These are phyloP conservation scores for Coemansia umbellata DNA, from an alignment of 192 early-diverging fungal species.

Conservation along the genomic window DNA sequence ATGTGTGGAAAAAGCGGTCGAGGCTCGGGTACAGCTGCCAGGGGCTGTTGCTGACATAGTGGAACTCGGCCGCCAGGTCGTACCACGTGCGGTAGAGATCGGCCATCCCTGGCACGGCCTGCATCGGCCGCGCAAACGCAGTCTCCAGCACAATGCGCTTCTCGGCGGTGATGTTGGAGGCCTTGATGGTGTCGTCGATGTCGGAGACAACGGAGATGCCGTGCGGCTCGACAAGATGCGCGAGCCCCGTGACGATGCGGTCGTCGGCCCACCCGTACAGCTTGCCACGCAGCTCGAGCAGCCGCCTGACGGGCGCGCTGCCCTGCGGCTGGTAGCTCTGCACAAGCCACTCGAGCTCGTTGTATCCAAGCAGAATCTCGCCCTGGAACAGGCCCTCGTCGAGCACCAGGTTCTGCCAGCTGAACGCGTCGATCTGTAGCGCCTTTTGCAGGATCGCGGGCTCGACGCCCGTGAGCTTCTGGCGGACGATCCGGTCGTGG, in stretches of 20 bases:
- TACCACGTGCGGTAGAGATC: conserved; percentile 66
- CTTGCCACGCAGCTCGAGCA: conserved; percentile 36
- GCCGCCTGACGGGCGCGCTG: conserved; percentile 4
- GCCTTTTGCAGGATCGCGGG: conserved; percentile 40
- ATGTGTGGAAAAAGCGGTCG: conserved; percentile 57
- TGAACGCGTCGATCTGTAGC: conserved; percentile 46
- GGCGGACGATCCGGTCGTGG: conserved; percentile 18
- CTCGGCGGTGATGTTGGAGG: conserved; percentile 69
- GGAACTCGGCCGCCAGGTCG: conserved; percentile 60
- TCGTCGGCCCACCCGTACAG: conserved; percentile 18
- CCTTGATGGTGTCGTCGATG: conserved; percentile 93
- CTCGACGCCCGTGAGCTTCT: conserved; percentile 5
- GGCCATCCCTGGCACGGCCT: conserved; percentile 76
- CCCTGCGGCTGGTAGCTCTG: conserved; percentile 31
- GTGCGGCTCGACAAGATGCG: conserved; percentile 49
- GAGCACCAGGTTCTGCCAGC: conserved; percentile 36
- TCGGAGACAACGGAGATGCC: conserved; percentile 81
- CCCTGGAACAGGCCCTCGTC: conserved; percentile 44
- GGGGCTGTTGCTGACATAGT: conserved; percentile 85
- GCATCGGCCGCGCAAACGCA: conserved; percentile 49
- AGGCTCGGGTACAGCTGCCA: conserved; percentile 77
- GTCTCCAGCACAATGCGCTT: conserved; percentile 60
- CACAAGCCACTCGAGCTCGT: conserved; percentile 47
- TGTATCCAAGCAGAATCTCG: conserved; percentile 46
- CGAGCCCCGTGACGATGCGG: conserved; percentile 15